Conservation (phyloP, 352 stramenopile species). For the Hyaloperonospora arabidopsidis region DNA sequence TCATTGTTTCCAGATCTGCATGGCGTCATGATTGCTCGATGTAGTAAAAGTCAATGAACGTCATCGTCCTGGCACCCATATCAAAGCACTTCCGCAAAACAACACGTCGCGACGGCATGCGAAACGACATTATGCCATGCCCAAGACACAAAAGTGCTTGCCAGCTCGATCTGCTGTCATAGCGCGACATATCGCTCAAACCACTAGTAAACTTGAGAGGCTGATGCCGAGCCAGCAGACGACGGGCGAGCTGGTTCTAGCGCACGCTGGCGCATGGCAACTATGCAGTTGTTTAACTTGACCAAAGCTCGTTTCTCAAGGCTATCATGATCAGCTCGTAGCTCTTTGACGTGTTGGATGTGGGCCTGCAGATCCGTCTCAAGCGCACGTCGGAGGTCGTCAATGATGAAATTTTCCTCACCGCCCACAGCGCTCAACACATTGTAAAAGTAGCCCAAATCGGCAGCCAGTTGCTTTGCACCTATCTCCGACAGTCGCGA, state of each 20-base stretch:
- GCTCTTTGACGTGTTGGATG: conserved; percentile 25
- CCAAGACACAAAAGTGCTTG: too few species aligned
- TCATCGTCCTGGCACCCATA: conserved; percentile 6
- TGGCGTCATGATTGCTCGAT: conserved; percentile 9
- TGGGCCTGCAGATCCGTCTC: conserved; percentile 30
- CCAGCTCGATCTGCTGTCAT: too few species aligned
- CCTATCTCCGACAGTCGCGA: conserved; percentile 50
- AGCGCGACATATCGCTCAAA: too few species aligned
- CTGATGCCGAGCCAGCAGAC: conserved; percentile 10
- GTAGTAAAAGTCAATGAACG: conserved; percentile 29
- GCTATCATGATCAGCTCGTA: conserved; percentile 21
- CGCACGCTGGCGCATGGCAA: conserved; percentile 31
- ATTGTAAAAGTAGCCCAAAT: conserved; percentile 77
- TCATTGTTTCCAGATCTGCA: too few species aligned
- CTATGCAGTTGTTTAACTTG: conserved; percentile 45
- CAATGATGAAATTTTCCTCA: conserved; percentile 46
- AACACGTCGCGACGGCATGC: conserved; percentile 5
- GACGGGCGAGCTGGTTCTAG: conserved; percentile 11
- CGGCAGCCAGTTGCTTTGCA: conserved; percentile 49
- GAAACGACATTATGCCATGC: conserved; percentile 3
- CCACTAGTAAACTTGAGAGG: conserved; percentile 11
- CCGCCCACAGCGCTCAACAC: conserved; percentile 63
- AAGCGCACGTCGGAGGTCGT: conserved; percentile 41
- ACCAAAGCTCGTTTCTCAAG: conserved; percentile 29
- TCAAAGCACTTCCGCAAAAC: not conserved